Base-by-base conservation (phyloP, 1,284 basidiomycete genomes). In the Moesziomyces sp. region DNA sequence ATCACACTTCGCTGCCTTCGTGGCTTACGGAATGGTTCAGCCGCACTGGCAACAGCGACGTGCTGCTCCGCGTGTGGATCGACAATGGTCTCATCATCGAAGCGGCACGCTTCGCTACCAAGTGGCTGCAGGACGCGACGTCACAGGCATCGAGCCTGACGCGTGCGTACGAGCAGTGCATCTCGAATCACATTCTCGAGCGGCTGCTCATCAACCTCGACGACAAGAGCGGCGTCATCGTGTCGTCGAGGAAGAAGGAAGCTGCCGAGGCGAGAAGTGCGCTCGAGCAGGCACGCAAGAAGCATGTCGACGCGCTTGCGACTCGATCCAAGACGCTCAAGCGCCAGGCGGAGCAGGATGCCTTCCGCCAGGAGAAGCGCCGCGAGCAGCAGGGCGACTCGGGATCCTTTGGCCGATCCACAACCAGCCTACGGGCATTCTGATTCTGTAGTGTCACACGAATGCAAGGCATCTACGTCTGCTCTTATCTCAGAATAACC, bases 21-120 rank as follows among this genome's bases (percentile, higher is more conserved):
- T 73, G 70, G 70, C 46, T 73, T 50, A 67, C 23, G 3, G 60
- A 68, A 13, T 73, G 70, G 70, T 73, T 73, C 45, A 60, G 46
- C 4, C 45, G 46, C 8, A 67, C 56, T 18, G 34, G 47, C 43
- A 73, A 68, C 64, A 63, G 44, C 46, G 70, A 67, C 23, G 57
- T 73, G 16, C 30, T 73, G 46, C 60, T 73, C 3, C 70, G 70
- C 28, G 53, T 61, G 18, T 73, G 57, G 56, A 63, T 73, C 34
- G 49, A 73, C 30, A 57, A 68, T 35, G 30, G 44, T 19, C 64
- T 67, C 19, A 28, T 73, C 21, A 14, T 73, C n/a, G 70, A 73
- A 44, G 70, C 70, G 18, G 64, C 57, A 3, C 23, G 48, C 4
- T 63, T 64, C n/a, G 70, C 70, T 0, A 53, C 42, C 26, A 42